Conservation (phyloP, 176 grass and related monocot genomes). For the Saccharum officinarum region DNA sequence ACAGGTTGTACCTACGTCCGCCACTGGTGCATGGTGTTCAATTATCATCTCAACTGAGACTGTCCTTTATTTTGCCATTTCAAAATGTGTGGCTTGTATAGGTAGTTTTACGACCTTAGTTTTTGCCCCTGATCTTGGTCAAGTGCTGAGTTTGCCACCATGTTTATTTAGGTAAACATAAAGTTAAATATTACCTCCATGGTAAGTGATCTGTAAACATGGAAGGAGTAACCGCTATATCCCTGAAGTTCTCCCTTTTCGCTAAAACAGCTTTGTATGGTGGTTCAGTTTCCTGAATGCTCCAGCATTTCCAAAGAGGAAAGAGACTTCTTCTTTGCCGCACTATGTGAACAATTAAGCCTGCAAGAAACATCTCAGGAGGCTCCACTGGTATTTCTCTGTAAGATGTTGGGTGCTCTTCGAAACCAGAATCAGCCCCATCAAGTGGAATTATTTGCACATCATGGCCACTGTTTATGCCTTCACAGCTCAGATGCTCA, state of each 20-base stretch:
- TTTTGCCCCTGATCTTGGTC: neutral
- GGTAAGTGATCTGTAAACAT: constrained; percentile 99
- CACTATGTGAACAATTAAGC: constrained; percentile 83
- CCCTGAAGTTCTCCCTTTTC: constrained; percentile 75
- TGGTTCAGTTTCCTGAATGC: constrained; percentile 44
- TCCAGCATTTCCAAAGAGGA: constrained; percentile 91
- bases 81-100: neutral
- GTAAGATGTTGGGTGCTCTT: constrained; percentile 38
- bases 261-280: constrained; percentile 79
- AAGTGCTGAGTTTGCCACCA: neutral
- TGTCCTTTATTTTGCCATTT: neutral
- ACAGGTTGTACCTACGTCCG: no score
- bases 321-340: constrained; percentile 61
- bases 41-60: neutral
- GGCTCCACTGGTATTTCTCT: constrained; percentile 63
- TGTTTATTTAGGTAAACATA: neutral
- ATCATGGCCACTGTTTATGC: constrained; percentile 29
- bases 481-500: constrained; percentile 27
- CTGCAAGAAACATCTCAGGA: constrained; percentile 88
- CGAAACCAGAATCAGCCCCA: constrained; percentile 41
- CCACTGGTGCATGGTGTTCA: neutral
- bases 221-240: constrained; percentile 73
- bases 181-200: constrained; percentile 68
- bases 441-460: constrained; percentile 39
- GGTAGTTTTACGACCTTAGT: neutral